phyloP scores from a whole-genome alignment of 768 basidiomycete genomes.

The Panaeolus papilionaceus region DNA sequence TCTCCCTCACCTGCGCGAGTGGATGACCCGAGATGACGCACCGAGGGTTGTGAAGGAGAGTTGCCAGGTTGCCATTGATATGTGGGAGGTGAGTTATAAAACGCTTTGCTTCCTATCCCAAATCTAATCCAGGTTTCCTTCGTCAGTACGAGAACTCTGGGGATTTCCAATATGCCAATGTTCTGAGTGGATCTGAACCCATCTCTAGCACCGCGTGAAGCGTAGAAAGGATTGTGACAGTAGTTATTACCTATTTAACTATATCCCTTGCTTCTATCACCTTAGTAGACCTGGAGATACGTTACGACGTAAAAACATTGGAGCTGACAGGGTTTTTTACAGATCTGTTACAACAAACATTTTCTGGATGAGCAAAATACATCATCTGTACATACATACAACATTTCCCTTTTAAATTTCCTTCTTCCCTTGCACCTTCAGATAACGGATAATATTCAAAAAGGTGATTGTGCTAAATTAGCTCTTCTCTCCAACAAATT shows the following conservation, averaged over 20 bases:
- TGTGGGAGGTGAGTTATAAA: slow-evolving; percentile 81
- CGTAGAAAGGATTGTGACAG: neutral
- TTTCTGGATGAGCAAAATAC: neutral
- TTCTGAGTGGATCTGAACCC: slow-evolving; percentile 29
- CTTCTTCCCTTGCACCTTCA: neutral
- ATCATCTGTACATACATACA: slow-evolving; percentile 4
- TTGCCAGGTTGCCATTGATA: slow-evolving; percentile 95
- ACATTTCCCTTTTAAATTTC: neutral
- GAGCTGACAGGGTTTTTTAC: neutral
- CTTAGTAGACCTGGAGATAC: no score
- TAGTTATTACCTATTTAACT: neutral
- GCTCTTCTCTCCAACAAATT: slow-evolving; percentile 55
- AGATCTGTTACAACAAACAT: neutral
- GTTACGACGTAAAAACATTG: no score
- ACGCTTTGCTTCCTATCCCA: neutral
- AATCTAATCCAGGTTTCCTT: neutral
- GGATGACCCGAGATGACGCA: slow-evolving; percentile 78
- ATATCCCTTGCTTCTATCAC: neutral
- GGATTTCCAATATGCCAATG: slow-evolving; percentile 80
- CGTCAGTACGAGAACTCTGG: slow-evolving; percentile 78
- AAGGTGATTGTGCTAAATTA: neutral
- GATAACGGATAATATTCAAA: neutral
- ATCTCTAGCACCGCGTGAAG: slow-evolving; percentile 8
- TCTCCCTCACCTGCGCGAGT: slow-evolving; percentile 84
- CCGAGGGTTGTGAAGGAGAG: slow-evolving; percentile 94